Percentiles rank a stretch among this genome's conserved stretches.
phyloP scores from a whole-genome alignment of 768 basidiomycete genomes.

The Tephrocybe sp. region DNA sequence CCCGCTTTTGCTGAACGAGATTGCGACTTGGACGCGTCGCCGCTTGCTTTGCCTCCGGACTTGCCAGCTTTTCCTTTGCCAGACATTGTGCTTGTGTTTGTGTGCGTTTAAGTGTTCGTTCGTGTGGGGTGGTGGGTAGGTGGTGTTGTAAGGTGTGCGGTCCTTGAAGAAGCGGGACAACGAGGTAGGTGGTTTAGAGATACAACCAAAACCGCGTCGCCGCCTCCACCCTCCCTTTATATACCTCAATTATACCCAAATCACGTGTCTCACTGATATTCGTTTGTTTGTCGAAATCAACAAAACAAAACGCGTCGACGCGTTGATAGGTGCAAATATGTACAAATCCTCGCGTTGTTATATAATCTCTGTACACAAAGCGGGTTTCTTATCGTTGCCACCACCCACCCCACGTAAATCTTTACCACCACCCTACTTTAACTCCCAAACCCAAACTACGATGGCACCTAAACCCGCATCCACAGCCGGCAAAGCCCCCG shows the following conservation, averaged over 20 bases:
- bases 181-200: conserved; percentile 16
- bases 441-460: conserved; percentile 20
- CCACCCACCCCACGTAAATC: conserved; percentile 24
- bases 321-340: conserved; percentile 42
- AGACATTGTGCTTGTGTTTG: conserved; percentile 43
- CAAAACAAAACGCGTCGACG: conserved; percentile 37
- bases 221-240: conserved; percentile 32
- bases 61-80: conserved; percentile 49
- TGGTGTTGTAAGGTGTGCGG: no score
- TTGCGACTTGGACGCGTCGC: conserved; percentile 49
- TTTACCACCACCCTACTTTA: conserved; percentile 29
- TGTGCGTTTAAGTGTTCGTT: no score
- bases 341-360: conserved; percentile 44
- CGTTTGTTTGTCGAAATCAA: conserved; percentile 26
- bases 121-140: no score
- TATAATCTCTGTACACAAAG: conserved; percentile 32
- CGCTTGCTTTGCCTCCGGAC: conserved; percentile 48
- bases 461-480: conserved; percentile 85
- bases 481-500: conserved; percentile 76
- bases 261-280: conserved; percentile 14
- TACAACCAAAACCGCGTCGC: conserved; percentile 5
- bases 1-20: conserved; percentile 75
- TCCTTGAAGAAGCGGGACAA: conserved; percentile 10
- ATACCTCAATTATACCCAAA: no score
- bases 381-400: conserved; percentile 4